Evolutionary conservation across 2,329 filamentous ascomycete species (phyloP).

Genomic region (Neopestalotiopsis sp.): DNA sequence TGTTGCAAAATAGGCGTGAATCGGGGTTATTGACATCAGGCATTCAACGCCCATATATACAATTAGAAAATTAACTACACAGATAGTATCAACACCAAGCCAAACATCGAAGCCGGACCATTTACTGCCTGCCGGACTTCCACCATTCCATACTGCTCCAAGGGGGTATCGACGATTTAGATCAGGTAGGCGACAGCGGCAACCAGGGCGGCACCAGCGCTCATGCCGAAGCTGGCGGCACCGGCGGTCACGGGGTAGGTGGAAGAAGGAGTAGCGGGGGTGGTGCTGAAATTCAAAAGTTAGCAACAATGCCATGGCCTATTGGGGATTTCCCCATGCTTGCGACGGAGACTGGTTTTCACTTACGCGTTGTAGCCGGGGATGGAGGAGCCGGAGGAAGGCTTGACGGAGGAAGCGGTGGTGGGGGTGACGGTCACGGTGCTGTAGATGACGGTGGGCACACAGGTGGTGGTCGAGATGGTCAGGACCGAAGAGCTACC

Average conservation of each 20-base stretch:
- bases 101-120: constrained; percentile 2
- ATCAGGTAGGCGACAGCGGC: constrained; percentile 61
- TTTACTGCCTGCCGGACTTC: background rate
- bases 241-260: constrained; percentile 50
- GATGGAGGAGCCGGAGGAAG: constrained; percentile 31
- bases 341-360: background rate
- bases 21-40: constrained; percentile 12
- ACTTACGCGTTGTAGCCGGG: constrained; percentile 41
- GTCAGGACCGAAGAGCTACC: constrained; percentile 26
- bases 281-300: constrained; percentile 25
- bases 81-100: constrained; percentile 10
- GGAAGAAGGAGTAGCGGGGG: constrained; percentile 38
- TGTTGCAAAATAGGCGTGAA: constrained; percentile 19
- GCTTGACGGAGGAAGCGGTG: constrained; percentile 43
- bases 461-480: constrained; percentile 55
- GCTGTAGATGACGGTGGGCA: constrained; percentile 58
- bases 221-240: constrained; percentile 59
- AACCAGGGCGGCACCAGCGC: constrained; percentile 46
- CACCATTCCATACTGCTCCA: constrained; percentile 28
- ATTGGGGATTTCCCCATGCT: constrained; percentile 22
- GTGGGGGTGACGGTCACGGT: constrained; percentile 44
- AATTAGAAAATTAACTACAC: constrained; percentile 57
- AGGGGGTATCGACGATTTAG: constrained; percentile 48
- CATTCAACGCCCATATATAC: constrained; percentile 29
- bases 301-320: background rate